Conservation (phyloP, 805 yeast species). For the Suhomyces kilbournensis region DNA sequence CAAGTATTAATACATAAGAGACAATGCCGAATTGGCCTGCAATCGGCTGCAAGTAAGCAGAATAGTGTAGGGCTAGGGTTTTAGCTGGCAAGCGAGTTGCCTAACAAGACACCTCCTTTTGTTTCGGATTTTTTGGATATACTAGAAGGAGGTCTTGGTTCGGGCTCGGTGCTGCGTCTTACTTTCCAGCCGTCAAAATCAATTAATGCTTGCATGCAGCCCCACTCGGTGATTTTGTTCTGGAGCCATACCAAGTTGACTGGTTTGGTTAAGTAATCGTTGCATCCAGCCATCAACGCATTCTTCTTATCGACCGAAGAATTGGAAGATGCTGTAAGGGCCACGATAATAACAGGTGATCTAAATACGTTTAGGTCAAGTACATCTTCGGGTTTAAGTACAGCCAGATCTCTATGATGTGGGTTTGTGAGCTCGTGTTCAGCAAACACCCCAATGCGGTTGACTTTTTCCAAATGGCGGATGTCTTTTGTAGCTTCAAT, state of each 20-base stretch:
- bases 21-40: constrained; percentile 1
- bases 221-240: constrained; percentile 95
- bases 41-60: neutral
- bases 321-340: constrained; percentile 84
- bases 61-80: neutral
- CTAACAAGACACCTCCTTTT: neutral
- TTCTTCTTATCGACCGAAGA: constrained; percentile 80
- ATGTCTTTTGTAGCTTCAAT: constrained; percentile 93
- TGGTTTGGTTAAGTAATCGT: constrained; percentile 93
- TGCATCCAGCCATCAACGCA: constrained; percentile 96
- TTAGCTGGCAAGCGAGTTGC: neutral
- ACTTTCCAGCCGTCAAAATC: constrained; percentile 89
- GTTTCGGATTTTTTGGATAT: neutral
- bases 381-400: constrained; percentile 45
- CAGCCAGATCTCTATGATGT: constrained; percentile 19
- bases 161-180: constrained; percentile 10
- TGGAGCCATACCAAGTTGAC: constrained; percentile 92
- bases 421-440: constrained; percentile 30
- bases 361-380: constrained; percentile 64
- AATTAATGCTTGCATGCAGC: constrained; percentile 97
- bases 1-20: neutral
- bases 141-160: neutral
- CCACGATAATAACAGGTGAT: constrained; percentile 97
- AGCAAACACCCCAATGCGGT: constrained; percentile 70
- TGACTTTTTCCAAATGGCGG: constrained; percentile 74